A percentile compares a stretch with the other conserved stretches of the same genome.
phyloP scores from a whole-genome alignment of 2,329 filamentous ascomycete species.

The Chlorencoelia australis region DNA sequence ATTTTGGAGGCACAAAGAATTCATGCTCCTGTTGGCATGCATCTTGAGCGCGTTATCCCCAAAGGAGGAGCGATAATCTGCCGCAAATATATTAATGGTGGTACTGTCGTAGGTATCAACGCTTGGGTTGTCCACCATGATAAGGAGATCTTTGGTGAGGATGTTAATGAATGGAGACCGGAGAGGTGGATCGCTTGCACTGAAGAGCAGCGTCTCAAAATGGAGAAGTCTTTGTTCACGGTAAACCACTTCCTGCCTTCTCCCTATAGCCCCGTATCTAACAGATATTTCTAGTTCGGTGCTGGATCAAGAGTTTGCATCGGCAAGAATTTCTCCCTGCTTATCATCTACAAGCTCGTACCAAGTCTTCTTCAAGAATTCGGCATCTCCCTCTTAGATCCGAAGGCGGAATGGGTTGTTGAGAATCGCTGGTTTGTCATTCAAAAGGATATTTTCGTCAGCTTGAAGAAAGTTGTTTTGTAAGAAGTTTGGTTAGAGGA shows the following conservation, averaged over 20 bases:
- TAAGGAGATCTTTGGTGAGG: conserved; percentile 8
- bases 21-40: conserved; percentile 36
- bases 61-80: conserved; percentile 33
- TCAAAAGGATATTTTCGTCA: background rate
- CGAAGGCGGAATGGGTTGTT: background rate
- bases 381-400: background rate
- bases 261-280: conserved; percentile 6
- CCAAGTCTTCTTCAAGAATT: background rate
- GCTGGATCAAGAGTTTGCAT: conserved; percentile 22
- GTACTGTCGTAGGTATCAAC: conserved; percentile 32
- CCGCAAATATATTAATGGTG: conserved; percentile 23
- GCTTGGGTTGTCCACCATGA: conserved; percentile 7
- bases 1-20: conserved; percentile 32
- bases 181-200: conserved; percentile 33
- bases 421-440: background rate
- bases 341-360: background rate
- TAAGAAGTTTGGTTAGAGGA: too few relatives aligned
- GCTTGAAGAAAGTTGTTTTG: background rate
- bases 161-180: conserved; percentile 31
- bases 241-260: conserved; percentile 15
- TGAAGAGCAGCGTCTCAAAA: conserved; percentile 18
- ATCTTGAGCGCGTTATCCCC: conserved; percentile 38
- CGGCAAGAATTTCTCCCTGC: conserved; percentile 1
- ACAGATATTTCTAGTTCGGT: conserved; percentile 25
- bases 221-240: conserved; percentile 24